Conservation (phyloP, 2,329 filamentous ascomycete genomes). For the Fusarium neocosmosporiellum region DNA sequence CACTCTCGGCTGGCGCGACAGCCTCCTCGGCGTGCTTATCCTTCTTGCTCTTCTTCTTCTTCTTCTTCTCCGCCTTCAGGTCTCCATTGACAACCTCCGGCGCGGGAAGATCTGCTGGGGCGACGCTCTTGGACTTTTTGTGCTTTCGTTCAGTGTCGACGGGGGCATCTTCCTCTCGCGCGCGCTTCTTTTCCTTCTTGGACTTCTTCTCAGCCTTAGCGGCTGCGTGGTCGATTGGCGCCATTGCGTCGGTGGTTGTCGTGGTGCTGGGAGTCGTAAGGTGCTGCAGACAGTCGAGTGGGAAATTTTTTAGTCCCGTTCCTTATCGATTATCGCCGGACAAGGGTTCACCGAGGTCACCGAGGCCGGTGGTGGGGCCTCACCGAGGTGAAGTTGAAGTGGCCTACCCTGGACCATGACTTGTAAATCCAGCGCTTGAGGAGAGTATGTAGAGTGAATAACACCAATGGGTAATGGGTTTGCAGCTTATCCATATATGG, state of each 20-base stretch:
- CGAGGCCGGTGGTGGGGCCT: constrained; percentile 21
- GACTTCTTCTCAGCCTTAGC: constrained; percentile 54
- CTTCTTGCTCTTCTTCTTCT: constrained; percentile 48
- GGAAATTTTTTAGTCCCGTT: constrained; percentile 36
- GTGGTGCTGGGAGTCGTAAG: constrained; percentile 20
- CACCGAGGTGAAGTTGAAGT: background rate
- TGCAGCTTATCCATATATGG: background rate
- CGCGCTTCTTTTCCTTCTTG: constrained; percentile 59
- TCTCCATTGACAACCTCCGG: constrained; percentile 44
- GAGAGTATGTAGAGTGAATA: background rate
- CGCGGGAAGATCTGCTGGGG: constrained; percentile 36
- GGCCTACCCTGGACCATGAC: background rate
- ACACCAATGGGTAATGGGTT: background rate
- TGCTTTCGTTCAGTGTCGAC: constrained; percentile 58
- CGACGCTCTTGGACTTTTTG: constrained; percentile 63
- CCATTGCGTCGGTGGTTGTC: constrained; percentile 43
- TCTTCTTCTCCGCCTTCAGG: constrained; percentile 45
- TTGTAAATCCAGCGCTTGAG: background rate
- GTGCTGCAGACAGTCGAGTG: constrained; percentile 20
- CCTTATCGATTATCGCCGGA: constrained; percentile 35
- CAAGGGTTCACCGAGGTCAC: constrained; percentile 32
- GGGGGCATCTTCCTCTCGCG: constrained; percentile 55
- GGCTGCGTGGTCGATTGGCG: constrained; percentile 47
- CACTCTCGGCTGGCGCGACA: constrained; percentile 12
- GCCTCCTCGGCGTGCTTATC: constrained; percentile 38